Conservation (phyloP, 140 eudicot genomes). For the Bidens hawaiensis region DNA sequence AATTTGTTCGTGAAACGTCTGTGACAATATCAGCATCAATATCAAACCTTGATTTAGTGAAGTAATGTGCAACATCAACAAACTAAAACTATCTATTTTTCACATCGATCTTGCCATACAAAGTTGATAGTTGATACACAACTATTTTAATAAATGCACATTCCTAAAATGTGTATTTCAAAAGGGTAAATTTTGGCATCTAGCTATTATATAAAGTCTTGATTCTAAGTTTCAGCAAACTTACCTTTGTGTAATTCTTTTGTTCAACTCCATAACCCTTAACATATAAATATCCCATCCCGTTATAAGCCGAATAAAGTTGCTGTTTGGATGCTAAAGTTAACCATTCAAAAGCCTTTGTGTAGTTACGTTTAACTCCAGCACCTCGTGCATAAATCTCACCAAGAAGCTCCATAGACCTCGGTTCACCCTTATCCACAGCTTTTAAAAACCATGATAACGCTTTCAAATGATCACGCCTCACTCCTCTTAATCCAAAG, state of each 20-base stretch:
- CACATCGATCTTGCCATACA: slow-evolving; percentile 2
- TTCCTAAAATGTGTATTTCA: neutral
- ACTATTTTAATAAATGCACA: neutral
- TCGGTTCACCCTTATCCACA: slow-evolving; percentile 87
- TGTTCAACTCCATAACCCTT: slow-evolving; percentile 94
- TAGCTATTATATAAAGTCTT: neutral
- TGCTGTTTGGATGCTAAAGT: slow-evolving; percentile 83
- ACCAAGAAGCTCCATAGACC: slow-evolving; percentile 96
- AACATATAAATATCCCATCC: slow-evolving; percentile 86
- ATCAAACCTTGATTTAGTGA: neutral
- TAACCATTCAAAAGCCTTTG: slow-evolving; percentile 87
- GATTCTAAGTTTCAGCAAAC: slow-evolving; percentile 22
- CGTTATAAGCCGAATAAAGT: slow-evolving; percentile 91
- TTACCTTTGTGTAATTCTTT: slow-evolving; percentile 85
- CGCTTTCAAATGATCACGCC: slow-evolving; percentile 90
- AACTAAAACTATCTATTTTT: neutral
- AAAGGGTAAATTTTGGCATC: neutral
- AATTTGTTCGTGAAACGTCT: neutral
- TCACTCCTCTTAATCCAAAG: slow-evolving; percentile 84
- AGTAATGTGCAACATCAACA: neutral
- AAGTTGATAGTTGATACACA: slow-evolving; percentile 4
- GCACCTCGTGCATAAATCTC: slow-evolving; percentile 92
- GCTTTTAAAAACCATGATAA: slow-evolving; percentile 85
- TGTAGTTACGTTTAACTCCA: slow-evolving; percentile 86
- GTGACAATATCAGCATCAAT: neutral